Base-by-base conservation (phyloP, 106 monocot genomes). In the Triglochin maritima region DNA sequence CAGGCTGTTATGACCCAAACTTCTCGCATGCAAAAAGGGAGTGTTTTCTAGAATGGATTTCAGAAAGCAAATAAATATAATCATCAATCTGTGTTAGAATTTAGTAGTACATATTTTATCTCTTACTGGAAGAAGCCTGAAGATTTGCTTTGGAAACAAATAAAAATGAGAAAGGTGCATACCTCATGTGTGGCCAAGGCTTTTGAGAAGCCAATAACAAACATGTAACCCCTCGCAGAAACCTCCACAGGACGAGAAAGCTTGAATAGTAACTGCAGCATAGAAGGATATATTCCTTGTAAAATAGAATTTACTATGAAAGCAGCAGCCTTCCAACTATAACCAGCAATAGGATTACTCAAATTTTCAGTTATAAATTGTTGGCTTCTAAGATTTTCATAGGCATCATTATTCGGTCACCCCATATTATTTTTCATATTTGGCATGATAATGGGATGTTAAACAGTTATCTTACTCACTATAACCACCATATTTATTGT, bases 11-110 rank as follows among this genome's bases (percentile, higher is more conserved):
- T 78, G 46, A 91, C 81, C 98, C 98, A 98, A 17, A 92, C 92
- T 89, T 98, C 98, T 42, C 88, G 78, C 55, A 98, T 84, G 63
- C 88, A 92, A 82, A 98, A 98, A 47, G 98, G 92, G n/a, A 98
- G 79, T 3, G n/a, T 57, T 64, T 80, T 92, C 98, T 98, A 75
- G 7, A 75, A 60, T 74, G 69, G 57, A 42, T 6, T 48, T 50
- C 14, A 47, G 66, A 12, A 46, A 56, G 59, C 58, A 54, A 76
- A 61, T 5, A 8, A 5, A 70, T 2, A 70, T 49, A 4, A 47
- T 41, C 44, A 62, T 45, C 64, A 64, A 10, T 48, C 10, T 49
- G 52, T 49, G 11, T 44, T 7, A 44, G 29, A 13, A 29, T 29
- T 29, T 29, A 29, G 1, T 29, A 29, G 29, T 29, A 29, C 29